Evolutionary conservation across 2,329 filamentous ascomycete genomes (phyloP).

Genomic region (Pseudogymnoascus sp.): DNA sequence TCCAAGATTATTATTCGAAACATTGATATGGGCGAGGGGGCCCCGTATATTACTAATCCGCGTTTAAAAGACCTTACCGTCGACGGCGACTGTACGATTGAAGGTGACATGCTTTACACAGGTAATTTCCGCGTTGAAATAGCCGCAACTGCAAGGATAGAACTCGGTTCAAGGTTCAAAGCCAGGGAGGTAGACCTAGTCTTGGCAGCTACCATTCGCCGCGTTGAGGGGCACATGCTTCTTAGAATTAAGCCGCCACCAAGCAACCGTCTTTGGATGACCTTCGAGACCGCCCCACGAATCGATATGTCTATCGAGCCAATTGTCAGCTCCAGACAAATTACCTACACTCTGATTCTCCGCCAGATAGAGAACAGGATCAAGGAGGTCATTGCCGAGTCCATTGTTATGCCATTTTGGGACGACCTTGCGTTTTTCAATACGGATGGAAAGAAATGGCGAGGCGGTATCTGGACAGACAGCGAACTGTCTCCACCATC

Average conservation of each 20-base stretch:
- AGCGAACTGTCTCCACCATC: constrained; percentile 32
- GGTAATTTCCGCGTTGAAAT: constrained; percentile 88
- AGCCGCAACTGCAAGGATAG: constrained; percentile 85
- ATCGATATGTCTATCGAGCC: constrained; percentile 93
- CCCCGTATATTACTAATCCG: constrained; percentile 83
- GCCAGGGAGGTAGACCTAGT: constrained; percentile 82
- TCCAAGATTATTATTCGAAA: constrained; percentile 74
- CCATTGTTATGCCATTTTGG: constrained; percentile 88
- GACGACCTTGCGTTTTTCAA: constrained; percentile 89
- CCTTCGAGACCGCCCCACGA: constrained; percentile 88
- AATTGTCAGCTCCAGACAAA: constrained; percentile 89
- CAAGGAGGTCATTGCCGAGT: constrained; percentile 88
- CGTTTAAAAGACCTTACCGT: constrained; percentile 82
- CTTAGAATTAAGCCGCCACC: constrained; percentile 90
- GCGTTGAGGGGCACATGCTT: constrained; percentile 75
- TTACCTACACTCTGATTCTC: constrained; percentile 87
- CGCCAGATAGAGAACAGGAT: constrained; percentile 92
- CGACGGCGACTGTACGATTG: constrained; percentile 81
- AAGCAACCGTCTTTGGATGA: constrained; percentile 92
- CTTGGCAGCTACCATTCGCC: constrained; percentile 76
- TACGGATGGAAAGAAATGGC: constrained; percentile 68
- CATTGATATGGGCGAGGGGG: constrained; percentile 79
- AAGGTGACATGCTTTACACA: constrained; percentile 80
- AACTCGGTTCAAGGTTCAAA: constrained; percentile 83
- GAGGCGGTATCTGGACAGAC: constrained; percentile 73